Conservation (phyloP, 73 alveolate species). For the Paramecium bursaria region DNA sequence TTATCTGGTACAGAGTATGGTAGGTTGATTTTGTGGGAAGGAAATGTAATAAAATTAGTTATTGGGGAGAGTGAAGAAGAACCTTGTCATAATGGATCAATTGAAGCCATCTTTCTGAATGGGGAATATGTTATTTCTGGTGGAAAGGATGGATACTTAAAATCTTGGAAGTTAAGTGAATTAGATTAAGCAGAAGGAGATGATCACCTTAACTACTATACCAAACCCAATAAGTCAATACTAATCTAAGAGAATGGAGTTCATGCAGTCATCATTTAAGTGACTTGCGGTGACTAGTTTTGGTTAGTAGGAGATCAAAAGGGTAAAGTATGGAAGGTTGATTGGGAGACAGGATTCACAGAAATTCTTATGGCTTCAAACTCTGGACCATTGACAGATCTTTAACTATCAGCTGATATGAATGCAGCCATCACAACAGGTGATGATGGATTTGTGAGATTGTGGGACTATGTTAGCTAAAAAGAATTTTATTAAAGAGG, state of each 20-base stretch:
- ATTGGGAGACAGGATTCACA: conserved; percentile 79
- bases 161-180: conserved; percentile 94
- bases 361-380: conserved; percentile 85
- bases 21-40: conserved; percentile 99
- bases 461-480: conserved; percentile 89
- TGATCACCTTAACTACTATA: conserved; percentile 86
- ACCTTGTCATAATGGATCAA: conserved; percentile 88
- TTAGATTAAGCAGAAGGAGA: conserved; percentile 96
- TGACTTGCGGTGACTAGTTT: conserved; percentile 84
- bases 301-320: conserved; percentile 96
- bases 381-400: conserved; percentile 85
- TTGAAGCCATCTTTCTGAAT: conserved; percentile 82
- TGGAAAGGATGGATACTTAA: conserved; percentile 97
- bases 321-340: conserved; percentile 92
- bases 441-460: conserved; percentile 88
- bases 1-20: conserved; percentile 98
- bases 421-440: conserved; percentile 95
- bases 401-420: conserved; percentile 78
- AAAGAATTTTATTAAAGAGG: conserved; percentile 80
- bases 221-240: conserved; percentile 69
- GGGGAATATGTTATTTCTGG: conserved; percentile 92
- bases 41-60: conserved; percentile 77
- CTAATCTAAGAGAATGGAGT: conserved; percentile 70
- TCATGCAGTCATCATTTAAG: conserved; percentile 84
- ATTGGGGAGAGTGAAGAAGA: conserved; percentile 78